Base-by-base conservation (phyloP, 2,329 filamentous ascomycete genomes). In the Blastomyces gilchristii region DNA sequence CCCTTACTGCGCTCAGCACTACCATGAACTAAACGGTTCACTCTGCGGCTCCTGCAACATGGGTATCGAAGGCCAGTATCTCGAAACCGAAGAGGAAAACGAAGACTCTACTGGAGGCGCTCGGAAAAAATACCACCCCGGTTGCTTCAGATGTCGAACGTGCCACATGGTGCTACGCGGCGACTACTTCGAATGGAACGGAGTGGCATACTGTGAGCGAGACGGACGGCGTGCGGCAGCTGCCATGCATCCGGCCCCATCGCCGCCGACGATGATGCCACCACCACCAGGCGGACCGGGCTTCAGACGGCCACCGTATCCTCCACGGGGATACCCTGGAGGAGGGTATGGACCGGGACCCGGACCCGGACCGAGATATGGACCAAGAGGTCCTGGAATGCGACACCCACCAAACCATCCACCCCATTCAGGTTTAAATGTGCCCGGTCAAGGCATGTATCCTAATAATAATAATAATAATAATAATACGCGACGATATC, bases 11-110 rank as follows among this genome's bases (percentile, higher is more conserved):
- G 88, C 91, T 68, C 86, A 87, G 59, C 91, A 97, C 75, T 99
- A 97, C 73, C 94, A 99, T 77, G 84, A 89, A 73, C 82, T 94
- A 43, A 97, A 97, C 69, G 88, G 88, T 60, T 96, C 90, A 57
- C 78, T 97, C 0, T 99, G 94, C 73, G 83, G 84, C 18, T 83
- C 82, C 39, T 99, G 94, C 74, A 83, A 89, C 67, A 80, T 81
- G 12, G 94, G 94, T 16, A 97, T 99, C 68, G 94, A 99, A 75
- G 94, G 94, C 0, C 87, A 92, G 68, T 99, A 96, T 70, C 81
- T 97, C 47, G 91, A 96, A 73, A 95, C 94, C 39, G 89, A 77
- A n/a, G 64, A 63, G 22, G 37, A 43, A 18, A 63, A 59, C 31
- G 39, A 31, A 28, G 57, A 60, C 14, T 63, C 47, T n/a, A 25